Percentiles rank a stretch among this genome's conserved stretches.
phyloP scores from a whole-genome alignment of 768 basidiomycete genomes.

The Chalciporus pseudorubinellus region DNA sequence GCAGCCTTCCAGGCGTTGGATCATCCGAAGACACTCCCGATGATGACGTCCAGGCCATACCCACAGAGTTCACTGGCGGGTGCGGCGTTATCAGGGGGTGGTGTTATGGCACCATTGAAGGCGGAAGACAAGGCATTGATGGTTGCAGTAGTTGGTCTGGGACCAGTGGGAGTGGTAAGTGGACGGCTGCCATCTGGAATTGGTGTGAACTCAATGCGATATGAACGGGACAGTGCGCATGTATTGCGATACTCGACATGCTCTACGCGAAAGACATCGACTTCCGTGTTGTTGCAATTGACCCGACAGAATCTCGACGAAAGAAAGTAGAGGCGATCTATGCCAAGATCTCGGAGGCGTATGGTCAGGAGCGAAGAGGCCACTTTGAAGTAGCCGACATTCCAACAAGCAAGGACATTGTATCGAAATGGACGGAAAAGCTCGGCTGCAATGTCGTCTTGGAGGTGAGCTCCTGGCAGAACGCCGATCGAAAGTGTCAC shows the following conservation, averaged over 20 bases:
- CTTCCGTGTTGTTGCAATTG: conserved; percentile 62
- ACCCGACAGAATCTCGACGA: conserved; percentile 55
- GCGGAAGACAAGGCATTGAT: conserved; percentile 52
- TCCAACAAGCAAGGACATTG: conserved; percentile 48
- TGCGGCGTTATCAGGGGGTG: conserved; percentile 2
- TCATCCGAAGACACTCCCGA: conserved; percentile 66
- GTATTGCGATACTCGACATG: conserved; percentile 61
- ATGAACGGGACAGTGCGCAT: conserved; percentile 45
- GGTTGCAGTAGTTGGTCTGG: conserved; percentile 69
- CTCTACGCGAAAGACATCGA: conserved; percentile 44
- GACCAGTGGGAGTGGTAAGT: conserved; percentile 70
- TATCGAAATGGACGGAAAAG: conserved; percentile 51
- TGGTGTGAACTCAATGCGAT: too few relatives aligned
- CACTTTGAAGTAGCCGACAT: conserved; percentile 51
- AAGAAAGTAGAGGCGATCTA: conserved; percentile 61
- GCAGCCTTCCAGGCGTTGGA: conserved; percentile 69
- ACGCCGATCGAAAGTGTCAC: background rate
- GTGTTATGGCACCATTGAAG: conserved; percentile 29
- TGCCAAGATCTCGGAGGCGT: conserved; percentile 45
- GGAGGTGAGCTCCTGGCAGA: conserved; percentile 45
- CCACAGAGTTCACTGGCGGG: conserved; percentile 41
- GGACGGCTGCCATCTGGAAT: too few relatives aligned
- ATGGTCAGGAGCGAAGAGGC: conserved; percentile 28
- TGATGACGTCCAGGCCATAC: conserved; percentile 58
- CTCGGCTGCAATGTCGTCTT: conserved; percentile 64